Evolutionary conservation across 768 basidiomycete species (phyloP).

Genomic region (Pisolithus marmoratus): DNA sequence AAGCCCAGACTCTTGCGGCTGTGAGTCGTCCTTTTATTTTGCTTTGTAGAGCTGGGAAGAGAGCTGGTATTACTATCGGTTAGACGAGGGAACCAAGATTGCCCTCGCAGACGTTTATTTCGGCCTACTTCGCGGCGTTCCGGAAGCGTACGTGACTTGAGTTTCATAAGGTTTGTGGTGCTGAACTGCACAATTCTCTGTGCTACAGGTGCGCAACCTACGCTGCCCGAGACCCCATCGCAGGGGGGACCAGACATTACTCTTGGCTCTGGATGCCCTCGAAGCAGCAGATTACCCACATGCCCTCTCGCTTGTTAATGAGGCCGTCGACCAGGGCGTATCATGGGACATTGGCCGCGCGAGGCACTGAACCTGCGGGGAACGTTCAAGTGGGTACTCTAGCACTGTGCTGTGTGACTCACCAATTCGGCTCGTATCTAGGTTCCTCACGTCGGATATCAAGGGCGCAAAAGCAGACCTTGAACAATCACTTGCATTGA

Average conservation of each 20-base stretch:
- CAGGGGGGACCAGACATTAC: conserved; percentile 81
- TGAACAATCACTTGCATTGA: conserved; percentile 63
- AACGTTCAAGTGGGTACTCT: conserved; percentile 77
- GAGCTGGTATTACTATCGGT: neutral
- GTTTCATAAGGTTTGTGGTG: neutral
- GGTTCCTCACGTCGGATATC: conserved; percentile 86
- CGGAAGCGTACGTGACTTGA: conserved; percentile 58
- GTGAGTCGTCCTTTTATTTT: conserved; percentile 32
- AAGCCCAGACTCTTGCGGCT: conserved; percentile 66
- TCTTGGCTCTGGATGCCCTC: conserved; percentile 77
- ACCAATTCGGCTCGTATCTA: conserved; percentile 21
- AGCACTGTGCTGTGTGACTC: neutral
- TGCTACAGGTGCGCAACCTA: conserved; percentile 54
- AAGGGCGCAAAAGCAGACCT: conserved; percentile 79
- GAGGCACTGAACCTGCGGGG: conserved; percentile 91
- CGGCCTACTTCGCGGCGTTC: conserved; percentile 97
- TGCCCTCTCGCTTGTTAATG: conserved; percentile 72
- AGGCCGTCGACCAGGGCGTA: conserved; percentile 82
- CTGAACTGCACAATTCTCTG: neutral
- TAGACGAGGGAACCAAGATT: conserved; percentile 71
- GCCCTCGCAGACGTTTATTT: conserved; percentile 87
- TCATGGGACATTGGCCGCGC: conserved; percentile 71
- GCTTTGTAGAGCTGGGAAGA: neutral
- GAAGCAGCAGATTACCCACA: conserved; percentile 81
- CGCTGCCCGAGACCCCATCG: conserved; percentile 66